Base-by-base conservation (phyloP, 208 protist genomes). In the Vickermania ingenoplastis region DNA sequence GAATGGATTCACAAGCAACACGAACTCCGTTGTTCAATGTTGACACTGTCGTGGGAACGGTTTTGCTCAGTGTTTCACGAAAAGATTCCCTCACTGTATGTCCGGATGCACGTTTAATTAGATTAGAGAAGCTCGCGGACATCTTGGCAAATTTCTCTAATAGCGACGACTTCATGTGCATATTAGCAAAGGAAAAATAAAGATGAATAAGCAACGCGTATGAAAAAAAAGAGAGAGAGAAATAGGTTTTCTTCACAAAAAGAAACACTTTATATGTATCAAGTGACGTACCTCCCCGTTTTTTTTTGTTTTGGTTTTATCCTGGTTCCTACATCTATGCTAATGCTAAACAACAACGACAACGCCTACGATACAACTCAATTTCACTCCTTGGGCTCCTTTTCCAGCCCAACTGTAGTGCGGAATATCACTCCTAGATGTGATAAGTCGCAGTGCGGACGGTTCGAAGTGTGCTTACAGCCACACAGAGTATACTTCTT, bases 1-100 rank as follows among this genome's bases (percentile, higher is more conserved):
- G 80, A 55, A 87, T 92, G 65, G 92, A 75, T 81, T 99, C 95
- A 61, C 92, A 96, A 11, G 97, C 97, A 21, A 99, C 96, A 57
- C 97, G 88, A 48, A 99, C 78, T 53, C 97, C 96, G 69, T 97
- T 99, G 60, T 68, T 57, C 53, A 99, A 78, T 3, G 83, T 84
- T 24, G 92, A 96, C 24, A 98, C 71, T 63, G 92, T 89, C 5
- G 94, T 97, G n/a, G 86, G 80, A 11, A 86, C 79, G 2, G 89
- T 69, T 59, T 88, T 89, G 50, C 61, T 69, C 28, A 94, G 70
- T 30, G 86, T 76, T 1, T 81, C 78, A 52, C 77, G 75, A 31
- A 96, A 78, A 22, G 84, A 66, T 2, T 71, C 59, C 53, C 73
- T 75, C 45, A 74, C 88, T 21, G 83, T 81, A 65, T 89, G 79